phyloP scores from a whole-genome alignment of 257 asterid genomes.

The Nicotiana sylvestris region DNA sequence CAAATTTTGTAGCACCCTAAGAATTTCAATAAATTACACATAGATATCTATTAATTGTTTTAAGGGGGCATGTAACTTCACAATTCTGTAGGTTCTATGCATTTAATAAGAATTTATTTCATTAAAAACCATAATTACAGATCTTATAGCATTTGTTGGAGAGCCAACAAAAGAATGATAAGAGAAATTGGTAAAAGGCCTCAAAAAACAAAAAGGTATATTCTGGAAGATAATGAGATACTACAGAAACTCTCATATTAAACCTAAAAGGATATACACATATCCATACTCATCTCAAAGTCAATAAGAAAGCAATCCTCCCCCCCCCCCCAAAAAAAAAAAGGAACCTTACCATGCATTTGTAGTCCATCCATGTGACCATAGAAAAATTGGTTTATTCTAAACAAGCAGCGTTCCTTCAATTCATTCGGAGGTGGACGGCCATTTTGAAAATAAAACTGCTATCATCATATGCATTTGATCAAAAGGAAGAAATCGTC shows the following conservation, averaged over 20 bases:
- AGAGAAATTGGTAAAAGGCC: neutral
- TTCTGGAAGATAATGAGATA: neutral
- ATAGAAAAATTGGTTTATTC: constrained; percentile 91
- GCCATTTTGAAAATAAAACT: constrained; percentile 93
- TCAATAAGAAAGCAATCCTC: neutral
- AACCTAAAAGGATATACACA: neutral
- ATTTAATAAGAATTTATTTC: neutral
- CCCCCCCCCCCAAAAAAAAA: neutral
- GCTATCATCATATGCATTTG: constrained; percentile 27
- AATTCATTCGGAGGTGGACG: constrained; percentile 89
- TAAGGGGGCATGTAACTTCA: neutral
- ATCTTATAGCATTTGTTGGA: neutral
- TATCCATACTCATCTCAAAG: neutral
- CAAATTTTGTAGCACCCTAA: neutral
- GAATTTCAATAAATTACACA: neutral
- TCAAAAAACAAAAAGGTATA: neutral
- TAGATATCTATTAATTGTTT: neutral
- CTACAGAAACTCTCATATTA: neutral
- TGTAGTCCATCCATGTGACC: constrained; percentile 87
- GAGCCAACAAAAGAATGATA: neutral
- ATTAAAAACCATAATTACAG: neutral
- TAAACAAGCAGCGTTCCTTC: constrained; percentile 88
- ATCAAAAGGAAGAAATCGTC: constrained; percentile 14
- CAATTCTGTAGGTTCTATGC: neutral
- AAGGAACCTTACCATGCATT: constrained; percentile 63